Percentiles rank a stretch among this genome's conserved stretches.
Conservation (phyloP, 768 basidiomycete species). For the Asterophora lycoperdoides region DNA sequence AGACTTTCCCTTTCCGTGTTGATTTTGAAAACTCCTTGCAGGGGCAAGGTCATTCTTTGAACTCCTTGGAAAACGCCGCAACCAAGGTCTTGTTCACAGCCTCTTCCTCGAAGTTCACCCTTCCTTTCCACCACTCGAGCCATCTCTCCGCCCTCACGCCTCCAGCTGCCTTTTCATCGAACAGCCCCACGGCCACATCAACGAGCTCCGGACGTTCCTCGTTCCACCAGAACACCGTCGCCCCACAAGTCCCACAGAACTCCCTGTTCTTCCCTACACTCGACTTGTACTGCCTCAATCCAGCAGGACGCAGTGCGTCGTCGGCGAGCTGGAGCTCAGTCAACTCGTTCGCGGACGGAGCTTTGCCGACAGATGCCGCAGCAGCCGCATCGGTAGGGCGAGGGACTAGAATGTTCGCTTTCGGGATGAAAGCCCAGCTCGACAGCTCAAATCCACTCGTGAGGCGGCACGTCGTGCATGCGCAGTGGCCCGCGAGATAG, state of each 20-base stretch:
- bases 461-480: constrained; percentile 23
- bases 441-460: constrained; percentile 23
- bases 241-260: constrained; percentile 29
- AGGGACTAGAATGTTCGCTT: constrained; percentile 18
- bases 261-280: constrained; percentile 23
- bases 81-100: constrained; percentile 14
- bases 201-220: constrained; percentile 20
- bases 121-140: constrained; percentile 20
- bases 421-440: constrained; percentile 23
- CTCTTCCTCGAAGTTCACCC: constrained; percentile 19
- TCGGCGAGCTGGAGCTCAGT: constrained; percentile 14
- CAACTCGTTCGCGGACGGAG: constrained; percentile 8
- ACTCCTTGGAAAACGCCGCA: too few relatives aligned
- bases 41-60: too few relatives aligned
- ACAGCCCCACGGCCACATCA: constrained; percentile 21
- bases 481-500: constrained; percentile 25
- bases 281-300: constrained; percentile 22
- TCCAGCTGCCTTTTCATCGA: constrained; percentile 12
- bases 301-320: constrained; percentile 15
- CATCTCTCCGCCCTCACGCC: constrained; percentile 18
- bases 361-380: not conserved
- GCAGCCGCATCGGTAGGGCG: not conserved
- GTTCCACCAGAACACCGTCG: constrained; percentile 28
- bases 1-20: too few relatives aligned
- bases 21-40: too few relatives aligned